phyloP scores from a whole-genome alignment of 179 eudicot genomes.

The Actinidia arguta region DNA sequence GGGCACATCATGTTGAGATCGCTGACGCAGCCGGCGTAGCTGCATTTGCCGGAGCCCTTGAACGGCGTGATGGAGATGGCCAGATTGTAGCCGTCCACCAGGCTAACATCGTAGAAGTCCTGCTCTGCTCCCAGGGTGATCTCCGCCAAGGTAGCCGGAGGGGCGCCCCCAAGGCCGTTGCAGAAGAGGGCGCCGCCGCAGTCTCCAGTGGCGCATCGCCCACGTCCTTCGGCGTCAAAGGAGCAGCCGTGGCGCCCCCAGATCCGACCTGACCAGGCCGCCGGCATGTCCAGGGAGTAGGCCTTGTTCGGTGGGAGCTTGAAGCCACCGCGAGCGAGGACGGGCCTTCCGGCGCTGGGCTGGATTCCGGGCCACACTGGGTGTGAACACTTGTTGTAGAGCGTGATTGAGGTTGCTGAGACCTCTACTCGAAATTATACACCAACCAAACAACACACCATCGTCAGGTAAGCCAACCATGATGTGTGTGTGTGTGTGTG shows the following conservation, averaged over 20 bases:
- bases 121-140: slow-evolving; percentile 79
- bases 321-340: slow-evolving; percentile 88
- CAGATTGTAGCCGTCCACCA: slow-evolving; percentile 94
- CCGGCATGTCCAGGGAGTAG: slow-evolving; percentile 60
- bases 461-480: not conserved
- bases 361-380: slow-evolving; percentile 96
- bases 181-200: slow-evolving; percentile 85
- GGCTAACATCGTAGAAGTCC: slow-evolving; percentile 94
- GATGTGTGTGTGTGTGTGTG: not conserved
- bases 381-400: slow-evolving; percentile 74
- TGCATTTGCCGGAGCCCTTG: slow-evolving; percentile 74
- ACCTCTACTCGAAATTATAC: slow-evolving; percentile 18
- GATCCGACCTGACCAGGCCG: slow-evolving; percentile 87
- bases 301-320: slow-evolving; percentile 58
- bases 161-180: slow-evolving; percentile 86
- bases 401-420: slow-evolving; percentile 66
- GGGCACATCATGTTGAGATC: slow-evolving; percentile 94
- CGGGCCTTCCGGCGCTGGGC: slow-evolving; percentile 74
- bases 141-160: slow-evolving; percentile 94
- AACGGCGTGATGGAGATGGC: slow-evolving; percentile 77
- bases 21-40: slow-evolving; percentile 80
- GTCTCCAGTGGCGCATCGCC: slow-evolving; percentile 92
- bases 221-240: slow-evolving; percentile 69
- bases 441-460: not conserved
- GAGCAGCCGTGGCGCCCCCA: slow-evolving; percentile 95